Percentiles rank a stretch among this genome's conserved stretches.
phyloP scores from a whole-genome alignment of 139 green algal species.

The Micromonas pusilla region DNA sequence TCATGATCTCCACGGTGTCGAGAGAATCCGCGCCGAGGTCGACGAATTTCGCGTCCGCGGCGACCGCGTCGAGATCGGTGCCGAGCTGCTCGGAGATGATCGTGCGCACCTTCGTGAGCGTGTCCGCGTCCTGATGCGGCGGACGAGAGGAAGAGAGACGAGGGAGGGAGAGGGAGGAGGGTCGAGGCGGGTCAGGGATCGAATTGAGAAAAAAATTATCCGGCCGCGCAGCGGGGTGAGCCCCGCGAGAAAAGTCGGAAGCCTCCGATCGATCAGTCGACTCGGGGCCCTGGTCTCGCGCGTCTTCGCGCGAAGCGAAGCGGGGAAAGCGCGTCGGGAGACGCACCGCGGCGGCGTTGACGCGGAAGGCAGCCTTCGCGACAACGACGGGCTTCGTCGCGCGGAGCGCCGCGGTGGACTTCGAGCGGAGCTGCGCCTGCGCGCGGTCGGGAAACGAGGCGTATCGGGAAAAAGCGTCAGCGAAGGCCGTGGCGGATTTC shows the following conservation, averaged over 20 bases:
- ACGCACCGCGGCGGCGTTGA: conserved; percentile 24
- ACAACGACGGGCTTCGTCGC: background rate
- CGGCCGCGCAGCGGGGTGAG: background rate
- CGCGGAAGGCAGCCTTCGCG: conserved; percentile 14
- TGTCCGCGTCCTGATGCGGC: conserved; percentile 33
- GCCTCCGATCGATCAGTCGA: background rate
- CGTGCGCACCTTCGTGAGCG: conserved; percentile 71
- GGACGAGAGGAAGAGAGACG: conserved; percentile 1
- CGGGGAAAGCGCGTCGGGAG: background rate
- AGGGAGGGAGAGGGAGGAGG: background rate
- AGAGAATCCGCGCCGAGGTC: conserved; percentile 94
- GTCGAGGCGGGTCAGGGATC: background rate
- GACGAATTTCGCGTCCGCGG: conserved; percentile 82
- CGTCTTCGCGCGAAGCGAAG: background rate
- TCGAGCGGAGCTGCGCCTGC: background rate
- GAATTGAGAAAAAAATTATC: background rate
- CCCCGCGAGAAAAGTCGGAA: background rate
- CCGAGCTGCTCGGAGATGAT: conserved; percentile 94
- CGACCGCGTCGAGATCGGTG: conserved; percentile 74
- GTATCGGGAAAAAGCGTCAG: background rate
- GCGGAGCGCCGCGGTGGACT: background rate
- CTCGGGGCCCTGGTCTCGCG: background rate
- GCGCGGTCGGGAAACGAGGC: background rate
- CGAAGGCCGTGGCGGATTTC: too few species aligned
- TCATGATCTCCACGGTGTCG: conserved; percentile 99